Evolutionary conservation across 768 basidiomycete species (phyloP).

Genomic region (Leccinum barrowsii): DNA sequence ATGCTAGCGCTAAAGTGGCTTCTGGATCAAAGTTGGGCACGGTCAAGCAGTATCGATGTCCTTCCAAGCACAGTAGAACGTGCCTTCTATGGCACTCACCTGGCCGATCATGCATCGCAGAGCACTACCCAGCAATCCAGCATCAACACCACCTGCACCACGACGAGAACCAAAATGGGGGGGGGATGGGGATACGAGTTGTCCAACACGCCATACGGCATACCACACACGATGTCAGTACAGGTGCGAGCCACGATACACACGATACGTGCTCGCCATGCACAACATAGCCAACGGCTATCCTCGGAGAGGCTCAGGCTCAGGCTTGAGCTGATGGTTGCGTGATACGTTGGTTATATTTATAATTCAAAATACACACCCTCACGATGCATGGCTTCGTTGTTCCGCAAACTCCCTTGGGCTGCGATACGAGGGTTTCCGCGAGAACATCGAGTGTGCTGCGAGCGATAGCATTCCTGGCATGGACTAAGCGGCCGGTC

Average conservation of each 20-base stretch:
- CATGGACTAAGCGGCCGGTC: background rate
- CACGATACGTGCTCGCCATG: background rate
- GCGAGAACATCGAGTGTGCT: background rate
- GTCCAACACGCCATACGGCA: background rate
- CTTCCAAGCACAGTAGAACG: background rate
- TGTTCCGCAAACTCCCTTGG: background rate
- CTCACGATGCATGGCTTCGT: background rate
- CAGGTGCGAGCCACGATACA: background rate
- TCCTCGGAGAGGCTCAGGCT: background rate
- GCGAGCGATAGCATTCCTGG: background rate
- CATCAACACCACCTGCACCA: background rate
- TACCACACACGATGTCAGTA: background rate
- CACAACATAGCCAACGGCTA: background rate
- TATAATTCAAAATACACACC: background rate
- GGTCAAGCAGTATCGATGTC: background rate
- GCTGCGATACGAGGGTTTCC: background rate
- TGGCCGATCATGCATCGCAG: background rate
- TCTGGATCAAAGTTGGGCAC: background rate
- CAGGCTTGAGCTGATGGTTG: background rate
- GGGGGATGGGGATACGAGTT: background rate
- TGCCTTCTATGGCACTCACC: background rate
- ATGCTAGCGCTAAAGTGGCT: background rate
- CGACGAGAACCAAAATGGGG: background rate
- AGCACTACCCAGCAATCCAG: background rate
- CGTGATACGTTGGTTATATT: background rate